Conservation (phyloP, 2,329 filamentous ascomycete species). For the Furcasterigmium furcatum region DNA sequence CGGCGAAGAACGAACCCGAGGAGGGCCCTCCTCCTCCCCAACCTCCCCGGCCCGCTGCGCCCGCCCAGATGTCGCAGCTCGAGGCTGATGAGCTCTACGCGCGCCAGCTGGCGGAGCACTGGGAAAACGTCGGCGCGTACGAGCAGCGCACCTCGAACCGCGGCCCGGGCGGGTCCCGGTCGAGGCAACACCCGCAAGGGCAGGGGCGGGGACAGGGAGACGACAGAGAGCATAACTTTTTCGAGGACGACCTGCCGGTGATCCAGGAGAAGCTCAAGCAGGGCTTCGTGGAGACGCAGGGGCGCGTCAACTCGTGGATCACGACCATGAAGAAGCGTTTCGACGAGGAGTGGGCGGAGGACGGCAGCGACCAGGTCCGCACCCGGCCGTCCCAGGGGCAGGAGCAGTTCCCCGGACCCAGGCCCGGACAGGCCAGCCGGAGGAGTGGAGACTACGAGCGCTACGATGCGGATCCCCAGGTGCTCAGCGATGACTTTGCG, state of each 20-base stretch:
- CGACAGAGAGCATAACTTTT: slow-evolving; percentile 81
- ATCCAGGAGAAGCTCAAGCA: slow-evolving; percentile 92
- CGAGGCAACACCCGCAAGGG: slow-evolving; percentile 33
- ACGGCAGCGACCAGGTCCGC: slow-evolving; percentile 46
- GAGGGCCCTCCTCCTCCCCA: slow-evolving; percentile 68
- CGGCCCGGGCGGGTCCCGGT: slow-evolving; percentile 13
- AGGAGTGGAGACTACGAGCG: slow-evolving; percentile 85
- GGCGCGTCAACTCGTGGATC: slow-evolving; percentile 91
- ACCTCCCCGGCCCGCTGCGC: slow-evolving; percentile 71
- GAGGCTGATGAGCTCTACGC: slow-evolving; percentile 91
- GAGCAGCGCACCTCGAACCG: slow-evolving; percentile 52
- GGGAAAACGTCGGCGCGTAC: slow-evolving; percentile 61
- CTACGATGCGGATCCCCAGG: slow-evolving; percentile 91
- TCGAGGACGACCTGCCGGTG: slow-evolving; percentile 92
- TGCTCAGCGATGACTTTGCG: slow-evolving; percentile 86
- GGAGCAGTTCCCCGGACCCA: slow-evolving; percentile 26
- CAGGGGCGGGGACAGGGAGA: slow-evolving; percentile 35
- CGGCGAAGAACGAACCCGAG: slow-evolving; percentile 49
- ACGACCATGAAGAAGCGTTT: slow-evolving; percentile 88
- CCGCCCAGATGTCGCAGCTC: slow-evolving; percentile 68
- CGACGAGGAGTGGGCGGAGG: slow-evolving; percentile 80
- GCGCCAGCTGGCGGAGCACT: slow-evolving; percentile 89
- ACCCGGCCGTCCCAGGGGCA: slow-evolving; percentile 27
- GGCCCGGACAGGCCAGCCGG: slow-evolving; percentile 59
- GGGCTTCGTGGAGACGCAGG: slow-evolving; percentile 91